phyloP scores from a whole-genome alignment of 2,329 filamentous ascomycete genomes.

The Fusarium humuli region DNA sequence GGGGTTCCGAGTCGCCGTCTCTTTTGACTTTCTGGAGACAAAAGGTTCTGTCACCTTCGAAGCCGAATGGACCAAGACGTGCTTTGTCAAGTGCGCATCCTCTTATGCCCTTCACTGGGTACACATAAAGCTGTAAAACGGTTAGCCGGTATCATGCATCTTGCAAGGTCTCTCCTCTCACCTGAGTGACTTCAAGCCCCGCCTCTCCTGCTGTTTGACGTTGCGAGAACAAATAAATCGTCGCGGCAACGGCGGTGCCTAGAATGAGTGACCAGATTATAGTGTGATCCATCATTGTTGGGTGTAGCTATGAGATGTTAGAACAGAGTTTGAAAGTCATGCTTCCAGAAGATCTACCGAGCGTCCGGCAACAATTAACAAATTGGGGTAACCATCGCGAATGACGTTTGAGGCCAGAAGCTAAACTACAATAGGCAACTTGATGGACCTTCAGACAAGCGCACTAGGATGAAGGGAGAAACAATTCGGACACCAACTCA shows the following conservation, averaged over 20 bases:
- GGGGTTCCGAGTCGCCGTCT: background rate
- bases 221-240: background rate
- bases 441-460: background rate
- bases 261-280: background rate
- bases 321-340: background rate
- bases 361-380: background rate
- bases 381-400: background rate
- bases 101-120: conserved; percentile 40
- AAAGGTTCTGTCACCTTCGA: conserved; percentile 42
- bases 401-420: background rate
- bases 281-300: background rate
- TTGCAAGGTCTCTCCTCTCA: background rate
- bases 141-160: background rate
- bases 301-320: accelerated
- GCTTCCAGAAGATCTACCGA: background rate
- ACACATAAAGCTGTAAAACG: conserved; percentile 33
- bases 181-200: conserved; percentile 35
- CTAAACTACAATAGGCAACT: background rate
- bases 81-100: conserved; percentile 31
- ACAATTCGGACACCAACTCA: background rate
- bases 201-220: background rate
- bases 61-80: conserved; percentile 22
- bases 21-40: conserved; percentile 37
- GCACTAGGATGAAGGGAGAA: background rate
- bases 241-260: background rate